A percentile compares a stretch with the other conserved stretches of the same genome.
Conservation (phyloP, 768 basidiomycete genomes). For the Gyrodon lividus region DNA sequence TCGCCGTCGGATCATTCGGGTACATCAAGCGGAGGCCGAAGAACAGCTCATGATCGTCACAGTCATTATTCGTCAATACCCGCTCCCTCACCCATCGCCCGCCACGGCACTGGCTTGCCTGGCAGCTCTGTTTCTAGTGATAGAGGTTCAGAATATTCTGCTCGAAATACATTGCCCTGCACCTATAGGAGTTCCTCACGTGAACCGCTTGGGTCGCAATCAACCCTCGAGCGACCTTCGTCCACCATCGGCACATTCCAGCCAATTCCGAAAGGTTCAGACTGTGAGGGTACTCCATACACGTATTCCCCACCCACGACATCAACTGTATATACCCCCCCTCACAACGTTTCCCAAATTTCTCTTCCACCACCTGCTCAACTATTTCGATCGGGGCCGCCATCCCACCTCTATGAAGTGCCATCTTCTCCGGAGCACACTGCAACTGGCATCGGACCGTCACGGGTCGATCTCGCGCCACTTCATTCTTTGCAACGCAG, state of each 20-base stretch:
- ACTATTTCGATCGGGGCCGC: slow-evolving; percentile 26
- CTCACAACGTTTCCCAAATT: slow-evolving; percentile 18
- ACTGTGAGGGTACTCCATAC: slow-evolving; percentile 9
- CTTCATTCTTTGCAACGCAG: slow-evolving; percentile 51
- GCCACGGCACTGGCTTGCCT: neutral
- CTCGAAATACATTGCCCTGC: slow-evolving; percentile 15
- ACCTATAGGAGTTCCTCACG: slow-evolving; percentile 19
- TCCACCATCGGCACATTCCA: slow-evolving; percentile 19
- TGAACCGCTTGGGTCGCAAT: slow-evolving; percentile 11
- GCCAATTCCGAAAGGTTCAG: neutral
- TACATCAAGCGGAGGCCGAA: slow-evolving; percentile 10
- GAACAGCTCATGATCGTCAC: slow-evolving; percentile 12
- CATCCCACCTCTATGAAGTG: slow-evolving; percentile 32
- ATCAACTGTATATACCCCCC: slow-evolving; percentile 7
- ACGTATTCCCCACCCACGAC: slow-evolving; percentile 11
- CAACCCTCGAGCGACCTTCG: slow-evolving; percentile 19
- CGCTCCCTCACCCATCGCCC: slow-evolving; percentile 2
- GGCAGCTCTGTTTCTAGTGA: slow-evolving; percentile 7
- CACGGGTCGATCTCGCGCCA: slow-evolving; percentile 51
- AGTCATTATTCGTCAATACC: slow-evolving; percentile 9
- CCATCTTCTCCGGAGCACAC: slow-evolving; percentile 19
- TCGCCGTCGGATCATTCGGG: neutral
- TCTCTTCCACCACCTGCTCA: slow-evolving; percentile 35
- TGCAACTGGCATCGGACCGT: slow-evolving; percentile 18
- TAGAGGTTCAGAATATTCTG: slow-evolving; percentile 10